These are phyloP conservation scores for Botrytis tulipae DNA, from an alignment of 2,329 filamentous ascomycete genomes.

Conservation along the genomic window DNA sequence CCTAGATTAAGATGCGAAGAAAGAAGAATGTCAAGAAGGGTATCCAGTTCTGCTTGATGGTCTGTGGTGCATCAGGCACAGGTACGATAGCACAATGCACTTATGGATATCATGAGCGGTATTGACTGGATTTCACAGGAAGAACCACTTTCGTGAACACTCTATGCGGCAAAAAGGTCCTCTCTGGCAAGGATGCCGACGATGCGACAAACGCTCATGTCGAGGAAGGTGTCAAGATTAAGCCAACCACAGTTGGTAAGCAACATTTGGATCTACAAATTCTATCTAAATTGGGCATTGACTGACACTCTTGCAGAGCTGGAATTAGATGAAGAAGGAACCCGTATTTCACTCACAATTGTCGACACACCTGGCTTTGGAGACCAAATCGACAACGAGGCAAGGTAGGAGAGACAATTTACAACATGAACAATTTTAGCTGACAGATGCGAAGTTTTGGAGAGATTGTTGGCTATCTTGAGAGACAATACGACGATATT, in stretches of 20 bases:
- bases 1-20: constrained; percentile 90
- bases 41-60: constrained; percentile 99
- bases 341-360: constrained; percentile 95
- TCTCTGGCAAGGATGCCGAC: constrained; percentile 88
- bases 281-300: constrained; percentile 23
- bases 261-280: constrained; percentile 28
- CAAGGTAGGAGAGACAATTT: constrained; percentile 60
- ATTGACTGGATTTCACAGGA: constrained; percentile 52
- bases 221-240: constrained; percentile 97
- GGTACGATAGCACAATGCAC: constrained; percentile 55
- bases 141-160: constrained; percentile 99
- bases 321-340: constrained; percentile 96
- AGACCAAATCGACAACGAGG: constrained; percentile 99
- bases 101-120: neutral
- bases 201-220: constrained; percentile 85
- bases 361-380: constrained; percentile 98
- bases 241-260: constrained; percentile 95
- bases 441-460: constrained; percentile 66
- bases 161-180: constrained; percentile 90
- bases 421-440: constrained; percentile 26
- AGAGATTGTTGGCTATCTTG: constrained; percentile 96
- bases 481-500: constrained; percentile 99
- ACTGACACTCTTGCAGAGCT: constrained; percentile 61
- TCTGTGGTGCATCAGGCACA: constrained; percentile 97
- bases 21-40: constrained; percentile 97